A percentile compares a stretch with the other conserved stretches of the same genome.
Conservation (phyloP, 176 grass and related monocot species). For the Carex cristatella region DNA sequence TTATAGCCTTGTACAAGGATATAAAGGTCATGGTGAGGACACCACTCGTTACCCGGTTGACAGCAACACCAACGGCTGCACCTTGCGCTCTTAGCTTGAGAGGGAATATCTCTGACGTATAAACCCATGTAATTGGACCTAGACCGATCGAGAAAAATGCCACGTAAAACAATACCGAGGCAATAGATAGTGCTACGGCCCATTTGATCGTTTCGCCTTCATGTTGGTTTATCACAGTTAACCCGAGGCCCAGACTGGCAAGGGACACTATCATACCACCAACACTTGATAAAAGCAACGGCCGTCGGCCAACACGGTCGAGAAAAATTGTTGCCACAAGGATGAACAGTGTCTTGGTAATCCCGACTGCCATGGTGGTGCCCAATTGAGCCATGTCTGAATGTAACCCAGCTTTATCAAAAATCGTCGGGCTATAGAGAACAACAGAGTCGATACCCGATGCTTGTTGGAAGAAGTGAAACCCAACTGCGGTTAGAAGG, state of each 20-base stretch:
- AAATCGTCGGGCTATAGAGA: conserved; percentile 73
- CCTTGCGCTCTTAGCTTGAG: conserved; percentile 65
- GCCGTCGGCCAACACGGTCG: conserved; percentile 54
- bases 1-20: conserved; percentile 59
- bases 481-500: conserved; percentile 41
- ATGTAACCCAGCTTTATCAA: conserved; percentile 50
- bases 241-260: conserved; percentile 38
- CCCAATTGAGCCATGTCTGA: conserved; percentile 37
- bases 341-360: conserved; percentile 75
- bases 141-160: conserved; percentile 86
- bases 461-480: conserved; percentile 92
- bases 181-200: conserved; percentile 59
- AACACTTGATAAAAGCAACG: conserved; percentile 60
- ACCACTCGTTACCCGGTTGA: conserved; percentile 64
- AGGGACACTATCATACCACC: conserved; percentile 53
- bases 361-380: conserved; percentile 61
- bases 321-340: conserved; percentile 73
- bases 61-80: conserved; percentile 40
- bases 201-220: conserved; percentile 28
- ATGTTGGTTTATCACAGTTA: conserved; percentile 34
- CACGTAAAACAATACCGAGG: conserved; percentile 49
- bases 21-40: conserved; percentile 84
- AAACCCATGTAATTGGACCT: conserved; percentile 78
- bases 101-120: conserved; percentile 73
- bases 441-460: conserved; percentile 79